Evolutionary conservation across 2,329 filamentous ascomycete species (phyloP), one percentile per base, ranked within the genome.

Genomic region (Endocalyx cinctus): DNA sequence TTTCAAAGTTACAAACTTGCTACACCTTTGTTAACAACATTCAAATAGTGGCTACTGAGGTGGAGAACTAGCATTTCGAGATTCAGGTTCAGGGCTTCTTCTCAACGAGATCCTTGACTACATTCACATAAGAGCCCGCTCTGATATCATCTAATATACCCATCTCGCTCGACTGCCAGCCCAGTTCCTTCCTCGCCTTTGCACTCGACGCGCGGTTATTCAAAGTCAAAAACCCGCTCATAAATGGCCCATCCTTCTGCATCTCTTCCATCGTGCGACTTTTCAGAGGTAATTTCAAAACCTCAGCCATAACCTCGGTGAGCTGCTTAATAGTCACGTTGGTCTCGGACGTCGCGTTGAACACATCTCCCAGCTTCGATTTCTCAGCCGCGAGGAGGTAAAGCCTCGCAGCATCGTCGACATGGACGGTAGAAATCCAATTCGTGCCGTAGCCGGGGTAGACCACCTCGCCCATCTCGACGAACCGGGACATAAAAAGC

Each of bases 321-420:
- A 60, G 19, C 33, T 63, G 39, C 3, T 48, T 43, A 11, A 50
- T 45, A 5, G 56, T 58, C 3, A 65, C 46, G 23, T 55, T 32
- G 4, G 55, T 65, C 28, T 43, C 38, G 3, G 41, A 34, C 5
- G 45, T 48, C 4, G 45, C 47, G 38, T 67, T 66, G 45, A 58
- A 69, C 1, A 54, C 30, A 5, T 56, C 53, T 2, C 60, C 59
- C 4, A 54, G 41, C 15, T 46, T 42, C 2, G 46, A 57, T n/a
- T 56, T 58, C 37, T 63, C 47, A 0, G 55, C 50, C 1, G 56
- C 58, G 1, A 62, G 52, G 6, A 69, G 45, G 34, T 63, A 67
- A 14, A 67, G 41, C 3, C 51, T 38, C 6, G 64, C 66, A 5
- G 60, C 63, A 45, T 70, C 67, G 18, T 67, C 59, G 2, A 69